These are phyloP conservation scores for Spathaspora sp. DNA, from an alignment of 805 yeast genomes.

Conservation along the genomic window DNA sequence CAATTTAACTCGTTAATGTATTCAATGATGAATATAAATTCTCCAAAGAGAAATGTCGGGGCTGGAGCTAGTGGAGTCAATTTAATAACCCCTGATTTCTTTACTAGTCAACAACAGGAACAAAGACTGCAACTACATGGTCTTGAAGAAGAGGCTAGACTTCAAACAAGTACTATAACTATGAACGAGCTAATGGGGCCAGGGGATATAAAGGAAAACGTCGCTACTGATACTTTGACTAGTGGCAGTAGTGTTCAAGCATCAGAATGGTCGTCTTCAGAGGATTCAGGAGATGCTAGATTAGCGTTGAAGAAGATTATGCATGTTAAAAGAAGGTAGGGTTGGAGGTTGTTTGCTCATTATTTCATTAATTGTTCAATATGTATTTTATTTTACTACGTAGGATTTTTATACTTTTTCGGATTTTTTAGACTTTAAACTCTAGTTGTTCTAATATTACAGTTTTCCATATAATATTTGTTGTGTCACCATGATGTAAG, in stretches of 20 bases:
- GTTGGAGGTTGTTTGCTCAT: neutral
- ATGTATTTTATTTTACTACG: neutral
- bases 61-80: constrained; percentile 4
- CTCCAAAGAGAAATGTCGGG: constrained; percentile 19
- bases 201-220: constrained; percentile 3
- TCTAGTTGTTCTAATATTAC: neutral
- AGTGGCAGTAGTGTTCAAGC: neutral
- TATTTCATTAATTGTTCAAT: neutral
- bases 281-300: constrained; percentile 35
- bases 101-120: constrained; percentile 12
- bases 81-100: constrained; percentile 23
- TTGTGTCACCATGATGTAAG: too few relatives aligned
- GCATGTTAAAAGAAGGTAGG: constrained; percentile 16
- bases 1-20: constrained; percentile 40
- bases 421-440: neutral
- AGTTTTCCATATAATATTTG: neutral
- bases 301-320: constrained; percentile 34
- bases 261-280: constrained; percentile 7
- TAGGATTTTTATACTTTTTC: neutral
- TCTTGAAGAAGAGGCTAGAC: constrained; percentile 1
- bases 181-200: constrained; percentile 19
- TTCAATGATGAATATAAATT: constrained; percentile 28
- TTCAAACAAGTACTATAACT: constrained; percentile 6
- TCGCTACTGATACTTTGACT: neutral
- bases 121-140: constrained; percentile 2